A percentile compares a stretch with the other conserved stretches of the same genome.
phyloP scores from a whole-genome alignment of 2,329 filamentous ascomycete species.

The Colletotrichum ledebouriae region DNA sequence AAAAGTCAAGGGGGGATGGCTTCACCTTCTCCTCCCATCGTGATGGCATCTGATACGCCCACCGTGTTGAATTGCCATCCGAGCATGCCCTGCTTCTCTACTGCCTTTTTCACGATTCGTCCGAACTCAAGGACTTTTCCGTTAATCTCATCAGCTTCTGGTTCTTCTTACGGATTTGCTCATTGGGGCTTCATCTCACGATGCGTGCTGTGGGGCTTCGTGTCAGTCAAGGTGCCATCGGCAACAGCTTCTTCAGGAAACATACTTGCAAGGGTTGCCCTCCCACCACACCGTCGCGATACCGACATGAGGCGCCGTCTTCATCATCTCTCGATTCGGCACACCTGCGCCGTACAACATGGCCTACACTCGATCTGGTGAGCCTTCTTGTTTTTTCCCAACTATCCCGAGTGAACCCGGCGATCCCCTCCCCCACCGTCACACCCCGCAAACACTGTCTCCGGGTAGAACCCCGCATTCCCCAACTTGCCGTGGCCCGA shows the following conservation, averaged over 20 bases:
- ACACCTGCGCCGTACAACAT: slow-evolving; percentile 97
- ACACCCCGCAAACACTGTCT: slow-evolving; percentile 21
- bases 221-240: slow-evolving; percentile 17
- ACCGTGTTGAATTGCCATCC: slow-evolving; percentile 96
- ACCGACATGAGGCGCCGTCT: slow-evolving; percentile 90
- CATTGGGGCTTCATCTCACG: slow-evolving; percentile 48
- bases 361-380: slow-evolving; percentile 65
- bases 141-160: too few species aligned
- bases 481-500: slow-evolving; percentile 27
- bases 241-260: slow-evolving; percentile 44
- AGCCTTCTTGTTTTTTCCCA: slow-evolving; percentile 1
- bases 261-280: slow-evolving; percentile 94
- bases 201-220: slow-evolving; percentile 52
- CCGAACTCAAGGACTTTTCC: slow-evolving; percentile 83
- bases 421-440: slow-evolving; percentile 28
- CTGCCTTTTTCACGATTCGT: slow-evolving; percentile 85
- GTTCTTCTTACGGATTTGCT: not conserved
- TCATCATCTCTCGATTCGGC: slow-evolving; percentile 86
- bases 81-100: slow-evolving; percentile 87
- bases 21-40: slow-evolving; percentile 91
- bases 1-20: too few species aligned
- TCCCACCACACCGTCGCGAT: slow-evolving; percentile 97
- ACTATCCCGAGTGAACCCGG: slow-evolving; percentile 25
- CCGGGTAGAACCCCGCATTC: slow-evolving; percentile 30
- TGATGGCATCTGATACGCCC: slow-evolving; percentile 90